These are phyloP conservation scores for Umbelopsis vinacea DNA, from an alignment of 192 early-diverging fungal genomes.

Conservation along the genomic window DNA sequence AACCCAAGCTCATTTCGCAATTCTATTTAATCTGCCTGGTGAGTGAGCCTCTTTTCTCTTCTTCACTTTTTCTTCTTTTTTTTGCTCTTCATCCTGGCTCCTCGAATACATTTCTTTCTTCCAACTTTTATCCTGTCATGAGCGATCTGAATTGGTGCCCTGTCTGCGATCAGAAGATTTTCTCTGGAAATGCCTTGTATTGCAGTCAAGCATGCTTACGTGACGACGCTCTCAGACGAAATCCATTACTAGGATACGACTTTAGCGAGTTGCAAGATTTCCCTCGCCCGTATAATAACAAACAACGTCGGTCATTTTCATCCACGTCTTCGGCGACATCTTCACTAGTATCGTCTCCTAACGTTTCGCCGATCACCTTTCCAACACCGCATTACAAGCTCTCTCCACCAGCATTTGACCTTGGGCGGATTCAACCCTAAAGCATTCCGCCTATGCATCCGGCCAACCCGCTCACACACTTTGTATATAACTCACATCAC, in stretches of 20 bases:
- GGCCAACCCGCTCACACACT: background rate
- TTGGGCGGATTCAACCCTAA: background rate
- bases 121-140: conserved; percentile 11
- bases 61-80: conserved; percentile 9
- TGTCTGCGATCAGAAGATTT: conserved; percentile 29
- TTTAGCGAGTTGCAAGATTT: conserved; percentile 41
- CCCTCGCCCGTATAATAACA: conserved; percentile 29
- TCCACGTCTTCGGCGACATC: conserved; percentile 4
- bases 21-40: background rate
- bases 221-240: conserved; percentile 36
- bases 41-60: background rate
- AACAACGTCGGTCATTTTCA: conserved; percentile 10
- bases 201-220: conserved; percentile 40
- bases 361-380: conserved; percentile 11
- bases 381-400: background rate
- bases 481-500: background rate
- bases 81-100: background rate
- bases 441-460: background rate
- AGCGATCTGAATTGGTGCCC: conserved; percentile 42
- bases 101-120: background rate
- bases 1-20: background rate
- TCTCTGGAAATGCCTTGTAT: conserved; percentile 38
- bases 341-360: background rate
- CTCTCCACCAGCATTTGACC: conserved; percentile 14
- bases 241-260: conserved; percentile 40